Evolutionary conservation across 2,329 filamentous ascomycete species (phyloP), one percentile per base, ranked within the genome.

Genomic region (Xylariaceae sp.): DNA sequence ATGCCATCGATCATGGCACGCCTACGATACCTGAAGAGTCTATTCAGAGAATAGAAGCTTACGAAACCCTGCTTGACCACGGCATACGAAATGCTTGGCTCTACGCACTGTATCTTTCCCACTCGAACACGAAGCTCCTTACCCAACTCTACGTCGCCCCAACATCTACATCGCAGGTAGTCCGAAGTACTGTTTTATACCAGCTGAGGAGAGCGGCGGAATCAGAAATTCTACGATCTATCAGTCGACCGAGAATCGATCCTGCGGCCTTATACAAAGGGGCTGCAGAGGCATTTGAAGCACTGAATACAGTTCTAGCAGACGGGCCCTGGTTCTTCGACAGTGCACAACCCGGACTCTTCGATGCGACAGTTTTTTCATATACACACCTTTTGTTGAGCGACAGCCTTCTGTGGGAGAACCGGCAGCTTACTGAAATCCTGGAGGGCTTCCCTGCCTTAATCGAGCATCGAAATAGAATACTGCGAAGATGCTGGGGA

Each of bases 321-420:
- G 53, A 61, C 9, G 53, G 59, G 2, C 52, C 40, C 7, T 79
- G 73, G 72, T 79, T 79, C 59, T 77, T 77, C 42, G 68, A 59
- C 18, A 55, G 46, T 59, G 62, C 43, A 38, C 63, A 22, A 60
- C 88, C 91, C 0, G 80, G 82, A 0, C 59, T 91, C 18, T 91
- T 97, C 53, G 93, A 98, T 65, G 90, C 91, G 6, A 81, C 80
- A 40, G 79, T 97, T 2, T 97, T 96, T 66, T 83, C 89, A 3
- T 98, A 96, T 64, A 90, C 87, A 0, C 81, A 94, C 62, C 69
- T 95, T 38, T 70, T 97, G 39, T 65, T 95, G 38, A 80, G 86
- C 45, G 73, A 81, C 56, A 46, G 47, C 7, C 49, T 89, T 49
- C 69, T 65, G 1, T 90, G 87, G 86, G 69, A 68, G 44, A 79